Evolutionary conservation across 805 yeast genomes (phyloP), one percentile per base, ranked within the genome.

Genomic region (Myxozyma monticola): DNA sequence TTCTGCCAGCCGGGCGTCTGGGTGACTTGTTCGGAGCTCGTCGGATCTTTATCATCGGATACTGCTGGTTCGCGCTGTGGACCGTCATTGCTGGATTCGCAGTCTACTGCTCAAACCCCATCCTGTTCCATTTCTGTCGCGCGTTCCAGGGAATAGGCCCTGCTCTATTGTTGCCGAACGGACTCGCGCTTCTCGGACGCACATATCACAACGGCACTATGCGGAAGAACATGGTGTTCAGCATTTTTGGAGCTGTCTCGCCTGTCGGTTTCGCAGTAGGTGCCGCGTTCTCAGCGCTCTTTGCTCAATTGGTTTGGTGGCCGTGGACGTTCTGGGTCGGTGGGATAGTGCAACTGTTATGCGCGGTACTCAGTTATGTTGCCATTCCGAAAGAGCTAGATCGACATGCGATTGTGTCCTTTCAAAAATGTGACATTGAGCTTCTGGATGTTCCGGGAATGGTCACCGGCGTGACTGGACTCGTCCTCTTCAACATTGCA

Each of bases 11-110:
- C 31, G 93, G 93, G 6, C 73, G 82, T 42, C 62, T 84, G 39
- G 93, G 95, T 29, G 95, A 85, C 61, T 69, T 84, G 10, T 79
- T 78, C 58, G 93, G 93, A 0, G 70, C 83, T 45, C 81, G 79
- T 50, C 68, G 64, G 36, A 66, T 79, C 15, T 71, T 82, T 47
- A 36, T 80, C 0, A 59, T 71, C 3, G 88, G 91, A 0, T 80
- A 81, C 66, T 41, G 66, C 5, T 76, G 85, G 79, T 66, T 76
- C 2, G 60, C 74, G 0, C 29, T 84, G 0, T 82, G 88, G 84
- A 70, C 81, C 1, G 56, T 84, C 41, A 66, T 85, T 17, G 74
- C 79, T 2, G 91, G 90, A 0, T 60, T 84, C 2, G 68, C 85
- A 0, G 65, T 68, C 17, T 84, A 78, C 60, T 38, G 42, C 31